Evolutionary conservation across 345 rosid species (phyloP).

Genomic region (Lepidium africanum): DNA sequence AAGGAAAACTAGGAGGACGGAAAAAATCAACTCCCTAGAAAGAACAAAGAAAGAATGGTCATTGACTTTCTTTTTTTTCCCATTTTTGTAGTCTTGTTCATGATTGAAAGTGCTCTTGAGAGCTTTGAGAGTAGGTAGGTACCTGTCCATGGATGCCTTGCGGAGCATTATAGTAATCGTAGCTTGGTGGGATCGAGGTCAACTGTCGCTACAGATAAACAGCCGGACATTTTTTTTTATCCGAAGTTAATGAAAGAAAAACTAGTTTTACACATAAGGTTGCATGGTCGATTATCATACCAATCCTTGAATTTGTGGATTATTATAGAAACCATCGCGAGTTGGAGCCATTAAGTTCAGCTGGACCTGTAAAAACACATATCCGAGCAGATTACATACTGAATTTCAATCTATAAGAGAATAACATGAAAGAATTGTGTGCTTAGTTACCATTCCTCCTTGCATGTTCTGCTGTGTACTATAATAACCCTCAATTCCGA

Average conservation of each 20-base stretch:
- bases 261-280: conserved; percentile 1
- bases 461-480: conserved; percentile 41
- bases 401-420: background rate
- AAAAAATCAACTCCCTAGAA: conserved; percentile 63
- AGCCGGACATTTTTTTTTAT: conserved; percentile 1
- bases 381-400: background rate
- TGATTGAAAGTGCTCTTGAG: background rate
- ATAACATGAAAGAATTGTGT: background rate
- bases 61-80: background rate
- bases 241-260: conserved; percentile 23
- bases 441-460: conserved; percentile 38
- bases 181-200: conserved; percentile 48
- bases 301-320: conserved; percentile 55
- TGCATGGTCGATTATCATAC: conserved; percentile 34
- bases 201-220: conserved; percentile 46
- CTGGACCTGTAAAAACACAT: conserved; percentile 42
- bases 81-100: background rate
- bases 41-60: background rate
- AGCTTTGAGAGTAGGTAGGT: background rate
- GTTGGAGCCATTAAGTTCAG: conserved; percentile 55
- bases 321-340: conserved; percentile 44
- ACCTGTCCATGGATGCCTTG: conserved; percentile 60
- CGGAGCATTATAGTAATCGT: conserved; percentile 45
- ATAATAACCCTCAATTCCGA: conserved; percentile 42
- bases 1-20: conserved; percentile 38